Evolutionary conservation across 805 yeast genomes (phyloP).

Genomic region (Ogataea trehaloabstinens): DNA sequence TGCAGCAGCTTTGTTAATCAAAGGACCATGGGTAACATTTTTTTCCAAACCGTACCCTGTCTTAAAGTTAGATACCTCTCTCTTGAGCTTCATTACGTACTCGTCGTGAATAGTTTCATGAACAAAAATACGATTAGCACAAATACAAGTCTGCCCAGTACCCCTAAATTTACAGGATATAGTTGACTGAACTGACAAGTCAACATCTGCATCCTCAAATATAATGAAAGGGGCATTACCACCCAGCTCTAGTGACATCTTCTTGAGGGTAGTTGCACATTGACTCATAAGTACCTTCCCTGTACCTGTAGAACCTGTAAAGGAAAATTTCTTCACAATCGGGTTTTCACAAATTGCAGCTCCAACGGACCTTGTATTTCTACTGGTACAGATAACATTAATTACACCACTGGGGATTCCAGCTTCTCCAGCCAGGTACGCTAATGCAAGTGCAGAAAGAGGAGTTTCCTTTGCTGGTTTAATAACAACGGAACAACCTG

Average conservation of each 20-base stretch:
- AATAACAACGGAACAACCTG: conserved; percentile 73
- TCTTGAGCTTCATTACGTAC: conserved; percentile 47
- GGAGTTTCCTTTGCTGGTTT: conserved; percentile 84
- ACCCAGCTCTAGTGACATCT: conserved; percentile 69
- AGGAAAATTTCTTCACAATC: conserved; percentile 58
- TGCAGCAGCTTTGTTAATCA: conserved; percentile 58
- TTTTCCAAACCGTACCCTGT: conserved; percentile 62
- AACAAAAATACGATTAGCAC: conserved; percentile 66
- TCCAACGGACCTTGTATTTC: conserved; percentile 47
- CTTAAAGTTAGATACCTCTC: conserved; percentile 37
- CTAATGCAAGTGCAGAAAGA: conserved; percentile 64
- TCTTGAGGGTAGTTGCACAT: conserved; percentile 58
- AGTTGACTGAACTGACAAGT: conserved; percentile 60
- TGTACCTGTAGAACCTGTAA: conserved; percentile 73
- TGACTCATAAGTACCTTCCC: conserved; percentile 65
- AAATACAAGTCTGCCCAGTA: conserved; percentile 76
- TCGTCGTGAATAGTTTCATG: conserved; percentile 60
- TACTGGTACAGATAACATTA: conserved; percentile 49
- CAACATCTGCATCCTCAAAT: conserved; percentile 66
- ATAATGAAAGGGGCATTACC: conserved; percentile 80
- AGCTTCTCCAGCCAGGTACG: conserved; percentile 55
- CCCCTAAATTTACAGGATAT: conserved; percentile 65
- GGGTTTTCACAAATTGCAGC: conserved; percentile 52
- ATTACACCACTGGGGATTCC: conserved; percentile 70
- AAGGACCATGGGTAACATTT: conserved; percentile 66